A percentile compares a stretch with the other conserved stretches of the same genome.
Conservation (phyloP, 805 yeast genomes). For the Sugiyamaella boreocaroliniensis region DNA sequence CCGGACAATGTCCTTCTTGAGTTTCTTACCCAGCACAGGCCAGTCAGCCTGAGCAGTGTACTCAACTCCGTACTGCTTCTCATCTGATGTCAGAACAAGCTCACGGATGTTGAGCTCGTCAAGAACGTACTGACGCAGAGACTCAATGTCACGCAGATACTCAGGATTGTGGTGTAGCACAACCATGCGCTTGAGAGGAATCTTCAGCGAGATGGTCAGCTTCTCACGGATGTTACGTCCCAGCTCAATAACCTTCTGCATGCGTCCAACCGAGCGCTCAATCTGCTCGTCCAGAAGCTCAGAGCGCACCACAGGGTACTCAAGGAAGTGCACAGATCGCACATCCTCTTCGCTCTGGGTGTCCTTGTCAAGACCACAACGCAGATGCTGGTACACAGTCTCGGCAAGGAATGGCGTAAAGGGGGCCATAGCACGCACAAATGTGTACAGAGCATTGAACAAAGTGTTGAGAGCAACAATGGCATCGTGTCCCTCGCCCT, state of each 20-base stretch:
- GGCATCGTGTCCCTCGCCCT: slow-evolving; percentile 89
- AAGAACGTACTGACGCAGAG: slow-evolving; percentile 67
- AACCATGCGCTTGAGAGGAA: slow-evolving; percentile 84
- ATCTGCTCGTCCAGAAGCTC: slow-evolving; percentile 76
- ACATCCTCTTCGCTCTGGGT: slow-evolving; percentile 45
- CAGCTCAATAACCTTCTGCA: slow-evolving; percentile 94
- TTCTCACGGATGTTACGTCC: slow-evolving; percentile 97
- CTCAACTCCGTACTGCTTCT: slow-evolving; percentile 82
- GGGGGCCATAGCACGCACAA: slow-evolving; percentile 96
- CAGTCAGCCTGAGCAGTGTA: slow-evolving; percentile 96
- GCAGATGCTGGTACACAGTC: slow-evolving; percentile 72
- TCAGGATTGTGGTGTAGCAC: slow-evolving; percentile 72
- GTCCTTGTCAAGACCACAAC: slow-evolving; percentile 40
- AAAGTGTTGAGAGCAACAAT: slow-evolving; percentile 81
- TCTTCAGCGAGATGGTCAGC: slow-evolving; percentile 87
- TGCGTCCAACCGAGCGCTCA: slow-evolving; percentile 83
- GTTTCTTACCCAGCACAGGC: slow-evolving; percentile 96
- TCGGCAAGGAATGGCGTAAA: slow-evolving; percentile 96
- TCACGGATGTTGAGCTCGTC: slow-evolving; percentile 94
- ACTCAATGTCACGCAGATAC: slow-evolving; percentile 71
- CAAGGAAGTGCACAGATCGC: slow-evolving; percentile 88
- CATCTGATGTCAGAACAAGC: slow-evolving; percentile 80
- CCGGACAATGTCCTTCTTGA: slow-evolving; percentile 86
- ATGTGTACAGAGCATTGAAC: slow-evolving; percentile 80
- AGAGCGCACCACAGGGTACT: slow-evolving; percentile 78